Conservation (phyloP, 176 grass and related monocot species). For the Raddia guianensis region DNA sequence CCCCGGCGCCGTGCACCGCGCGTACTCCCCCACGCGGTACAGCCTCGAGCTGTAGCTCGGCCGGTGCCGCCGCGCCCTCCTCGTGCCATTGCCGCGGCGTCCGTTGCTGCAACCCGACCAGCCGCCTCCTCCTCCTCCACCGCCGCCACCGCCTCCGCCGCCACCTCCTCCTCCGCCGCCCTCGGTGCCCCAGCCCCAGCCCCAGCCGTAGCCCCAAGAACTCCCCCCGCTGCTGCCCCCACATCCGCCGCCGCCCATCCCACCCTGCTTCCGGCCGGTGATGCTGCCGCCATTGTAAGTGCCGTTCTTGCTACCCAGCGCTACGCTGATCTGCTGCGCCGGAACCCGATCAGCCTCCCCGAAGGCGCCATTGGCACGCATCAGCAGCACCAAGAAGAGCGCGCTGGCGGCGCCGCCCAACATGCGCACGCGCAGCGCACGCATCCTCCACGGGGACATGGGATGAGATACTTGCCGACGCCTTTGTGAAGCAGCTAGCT, state of each 20-base stretch:
- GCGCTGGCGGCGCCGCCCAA: not conserved
- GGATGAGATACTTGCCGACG: not conserved
- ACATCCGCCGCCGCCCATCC: constrained; percentile 42
- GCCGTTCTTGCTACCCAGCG: not conserved
- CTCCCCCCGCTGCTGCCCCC: constrained; percentile 22
- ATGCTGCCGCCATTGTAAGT: constrained; percentile 22
- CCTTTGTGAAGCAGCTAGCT: not conserved
- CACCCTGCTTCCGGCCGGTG: constrained; percentile 32
- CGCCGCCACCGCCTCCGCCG: not conserved
- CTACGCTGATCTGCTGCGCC: constrained; percentile 29
- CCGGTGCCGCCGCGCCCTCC: not conserved
- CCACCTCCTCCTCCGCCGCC: constrained; percentile 40
- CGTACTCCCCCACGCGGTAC: constrained; percentile 82
- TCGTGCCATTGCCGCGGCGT: not conserved
- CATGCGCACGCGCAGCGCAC: not conserved
- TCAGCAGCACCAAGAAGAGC: not conserved
- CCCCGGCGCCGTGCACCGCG: constrained; percentile 62
- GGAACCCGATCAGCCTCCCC: not conserved
- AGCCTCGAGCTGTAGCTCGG: constrained; percentile 79
- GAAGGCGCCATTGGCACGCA: not conserved
- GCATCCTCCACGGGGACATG: not conserved
- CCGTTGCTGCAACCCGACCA: not conserved
- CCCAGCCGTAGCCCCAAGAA: constrained; percentile 42
- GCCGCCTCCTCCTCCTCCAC: not conserved
- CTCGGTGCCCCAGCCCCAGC: constrained; percentile 45